Evolutionary conservation across 148 eudicot species (phyloP).

Genomic region (Fagopyrum tataricum): DNA sequence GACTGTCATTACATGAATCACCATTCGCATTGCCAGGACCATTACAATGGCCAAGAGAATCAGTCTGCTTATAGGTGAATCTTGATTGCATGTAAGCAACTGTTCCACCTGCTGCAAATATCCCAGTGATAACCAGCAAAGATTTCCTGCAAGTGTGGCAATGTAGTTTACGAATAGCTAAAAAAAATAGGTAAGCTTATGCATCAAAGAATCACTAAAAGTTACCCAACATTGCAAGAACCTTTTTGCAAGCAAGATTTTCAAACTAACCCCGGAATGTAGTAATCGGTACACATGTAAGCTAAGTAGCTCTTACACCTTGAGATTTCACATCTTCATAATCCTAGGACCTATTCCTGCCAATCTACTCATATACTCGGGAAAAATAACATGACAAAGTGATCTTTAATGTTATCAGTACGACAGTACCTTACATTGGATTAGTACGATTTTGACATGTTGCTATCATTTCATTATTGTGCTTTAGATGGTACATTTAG

Average conservation of each 20-base stretch:
- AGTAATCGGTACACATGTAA: neutral
- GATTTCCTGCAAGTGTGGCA: conserved; percentile 50
- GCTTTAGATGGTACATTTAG: neutral
- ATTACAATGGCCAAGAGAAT: conserved; percentile 39
- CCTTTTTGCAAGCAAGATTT: neutral
- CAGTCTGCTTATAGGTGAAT: conserved; percentile 30
- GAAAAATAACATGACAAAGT: neutral
- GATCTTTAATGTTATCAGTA: neutral
- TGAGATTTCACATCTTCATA: neutral
- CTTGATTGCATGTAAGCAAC: conserved; percentile 77
- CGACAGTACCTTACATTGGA: neutral
- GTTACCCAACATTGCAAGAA: neutral
- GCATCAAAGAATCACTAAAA: neutral
- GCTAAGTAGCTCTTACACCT: neutral
- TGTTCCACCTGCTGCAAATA: conserved; percentile 76
- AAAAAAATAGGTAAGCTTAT: neutral
- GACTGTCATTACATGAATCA: conserved; percentile 27
- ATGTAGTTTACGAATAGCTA: neutral
- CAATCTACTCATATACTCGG: neutral
- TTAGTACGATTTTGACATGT: neutral
- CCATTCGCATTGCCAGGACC: conserved; percentile 37
- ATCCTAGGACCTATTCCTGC: neutral
- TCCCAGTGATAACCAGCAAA: conserved; percentile 68
- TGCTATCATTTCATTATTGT: neutral
- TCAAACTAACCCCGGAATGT: neutral